Evolutionary conservation across 129 eudicot genomes (phyloP), one percentile per base, ranked within the genome.

Genomic region (Flaveria sonorensis): DNA sequence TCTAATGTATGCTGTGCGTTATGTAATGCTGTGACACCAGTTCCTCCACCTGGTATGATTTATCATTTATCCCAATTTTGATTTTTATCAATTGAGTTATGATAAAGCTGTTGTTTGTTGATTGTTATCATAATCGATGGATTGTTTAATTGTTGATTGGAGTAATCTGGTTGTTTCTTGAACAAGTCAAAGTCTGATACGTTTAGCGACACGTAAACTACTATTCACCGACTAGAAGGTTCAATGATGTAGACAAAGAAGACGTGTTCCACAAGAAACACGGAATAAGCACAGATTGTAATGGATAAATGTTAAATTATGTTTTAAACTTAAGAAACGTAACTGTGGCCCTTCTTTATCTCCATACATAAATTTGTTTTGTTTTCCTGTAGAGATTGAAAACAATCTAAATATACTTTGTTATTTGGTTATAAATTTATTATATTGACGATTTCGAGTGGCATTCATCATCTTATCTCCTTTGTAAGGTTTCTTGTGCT

Each of bases 1-100:
- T 61, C 91, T 4, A 92, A 87, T 77, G 96, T 92, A 59, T 85
- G 96, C 24, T 92, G 97, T 60, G 87, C 97, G 3, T 59, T 92
- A 13, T 92, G 97, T 77, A 89, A 87, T 81, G 83, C 84, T 13
- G 81, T 92, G 55, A 89, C 92, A 26, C 64, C 96, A n/a, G 96
- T 86, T 56, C 97, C 88, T 19, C 92, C 92, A 42, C 81, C 87
- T 68, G 92, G 96, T 92, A 83, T 28, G 26, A 14, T n/a, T 68
- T 15, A 24, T 28, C 28, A 13, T n/a, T 68, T 9, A 19, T 24
- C 26, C 15, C 4, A 15, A 1, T 36, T 32, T 24, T 36, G 26
- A 70, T 46, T 18, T 7, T 21, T 8, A 21, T 39, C 11, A 19
- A 36, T 32, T n/a, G 19, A 52, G 4, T 46, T 55, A 45, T 36